These are phyloP conservation scores for Paraglomus occultum DNA, from an alignment of 192 early-diverging fungal genomes.

Conservation along the genomic window DNA sequence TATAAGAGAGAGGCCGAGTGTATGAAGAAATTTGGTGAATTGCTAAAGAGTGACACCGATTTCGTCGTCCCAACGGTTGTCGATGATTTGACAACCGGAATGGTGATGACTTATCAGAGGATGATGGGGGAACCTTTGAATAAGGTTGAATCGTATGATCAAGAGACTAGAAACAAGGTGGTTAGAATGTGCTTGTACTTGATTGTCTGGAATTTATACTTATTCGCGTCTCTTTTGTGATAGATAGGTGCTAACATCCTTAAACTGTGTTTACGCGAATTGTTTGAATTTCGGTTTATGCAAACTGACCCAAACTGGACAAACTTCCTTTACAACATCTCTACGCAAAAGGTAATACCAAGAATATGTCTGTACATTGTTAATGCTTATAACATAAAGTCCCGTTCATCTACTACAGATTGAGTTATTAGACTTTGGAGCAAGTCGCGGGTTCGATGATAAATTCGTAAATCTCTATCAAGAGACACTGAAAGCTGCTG, in stretches of 20 bases:
- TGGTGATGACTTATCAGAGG: constrained; percentile 79
- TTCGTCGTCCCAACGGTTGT: constrained; percentile 76
- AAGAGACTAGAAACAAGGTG: constrained; percentile 58
- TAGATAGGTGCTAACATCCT: constrained; percentile 77
- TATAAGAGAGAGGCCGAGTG: constrained; percentile 83
- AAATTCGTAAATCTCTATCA: constrained; percentile 78
- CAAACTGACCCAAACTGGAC: constrained; percentile 99
- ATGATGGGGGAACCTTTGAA: constrained; percentile 71
- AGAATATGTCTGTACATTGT: neutral
- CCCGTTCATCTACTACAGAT: constrained; percentile 43
- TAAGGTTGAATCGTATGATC: constrained; percentile 49
- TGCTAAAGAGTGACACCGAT: constrained; percentile 58
- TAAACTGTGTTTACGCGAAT: constrained; percentile 79
- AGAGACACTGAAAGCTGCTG: constrained; percentile 69
- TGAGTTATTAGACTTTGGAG: constrained; percentile 93
- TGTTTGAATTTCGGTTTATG: constrained; percentile 95
- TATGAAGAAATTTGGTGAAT: constrained; percentile 63
- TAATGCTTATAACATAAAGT: neutral
- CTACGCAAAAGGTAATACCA: constrained; percentile 47
- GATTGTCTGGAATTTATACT: neutral
- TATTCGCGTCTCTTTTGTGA: constrained; percentile 21
- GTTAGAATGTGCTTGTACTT: neutral
- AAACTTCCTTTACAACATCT: constrained; percentile 88
- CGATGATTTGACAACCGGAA: constrained; percentile 60
- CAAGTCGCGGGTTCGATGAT: constrained; percentile 75